Evolutionary conservation across 768 basidiomycete species (phyloP), one percentile per base, ranked within the genome.

Genomic region (Trametes meyenii): DNA sequence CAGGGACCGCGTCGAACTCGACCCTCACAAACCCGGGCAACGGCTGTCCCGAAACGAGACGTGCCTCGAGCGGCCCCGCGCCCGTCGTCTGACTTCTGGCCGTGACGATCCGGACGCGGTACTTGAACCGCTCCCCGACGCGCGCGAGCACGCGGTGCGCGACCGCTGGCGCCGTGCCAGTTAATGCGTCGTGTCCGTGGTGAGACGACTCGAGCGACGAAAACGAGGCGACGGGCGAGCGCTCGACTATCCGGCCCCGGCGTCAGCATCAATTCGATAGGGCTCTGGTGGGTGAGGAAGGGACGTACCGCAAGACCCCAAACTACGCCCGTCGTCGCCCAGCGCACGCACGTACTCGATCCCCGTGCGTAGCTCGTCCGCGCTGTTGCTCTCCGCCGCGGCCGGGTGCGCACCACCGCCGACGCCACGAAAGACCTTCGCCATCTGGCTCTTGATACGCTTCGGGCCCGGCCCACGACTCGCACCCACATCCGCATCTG

Each of bases 261-360:
- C 17, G 50, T 58, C 26, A 46, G 46, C 49, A 45, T 38, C 2
- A 11, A 11, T 35, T 55, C 67, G 69, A 11, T 67, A 60, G 8
- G 63, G 56, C n/a, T n/a, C n/a, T n/a, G n/a, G n/a, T n/a, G n/a
- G n/a, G 69, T 14, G 74, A 67, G 7, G 2, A 19, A 23, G 74
- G 23, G 75, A 72, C 50, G 70, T 71, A 55, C 70, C 45, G 14
- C 53, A 52, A 52, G 59, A 39, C 38, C 54, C 66, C 38, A 58
- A 39, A 26, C 58, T 63, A 14, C 62, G 61, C 48, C 70, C 64
- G 36, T 88, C 85, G 38, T 79, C 85, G 21, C 88, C 90, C 58
- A 90, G 77, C 14, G 87, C 82, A 52, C 83, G 83, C 40, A 91
- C 85, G 66, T 90, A 91, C 66, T 85, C 85, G 64, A 89, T 79